These are phyloP conservation scores for Aphanomyces astaci DNA, from an alignment of 352 stramenopile genomes.

Conservation along the genomic window DNA sequence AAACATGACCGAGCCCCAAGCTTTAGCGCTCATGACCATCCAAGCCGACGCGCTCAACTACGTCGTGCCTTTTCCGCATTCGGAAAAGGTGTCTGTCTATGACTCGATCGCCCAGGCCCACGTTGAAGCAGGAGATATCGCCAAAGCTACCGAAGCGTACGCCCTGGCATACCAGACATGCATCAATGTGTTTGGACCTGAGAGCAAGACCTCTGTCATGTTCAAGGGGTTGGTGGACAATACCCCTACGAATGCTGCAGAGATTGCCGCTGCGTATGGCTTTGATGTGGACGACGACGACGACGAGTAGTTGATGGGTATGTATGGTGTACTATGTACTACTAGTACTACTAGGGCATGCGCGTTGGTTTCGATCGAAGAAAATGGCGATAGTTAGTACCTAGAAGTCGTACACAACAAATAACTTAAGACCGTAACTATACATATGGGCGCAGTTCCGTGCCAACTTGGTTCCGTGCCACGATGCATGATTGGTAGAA, in stretches of 20 bases:
- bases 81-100: slow-evolving; percentile 79
- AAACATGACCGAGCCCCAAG: not conserved
- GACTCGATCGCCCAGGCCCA: slow-evolving; percentile 67
- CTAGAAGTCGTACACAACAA: too few relatives aligned
- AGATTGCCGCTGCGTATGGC: slow-evolving; percentile 48
- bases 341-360: too few relatives aligned
- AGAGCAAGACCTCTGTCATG: slow-evolving; percentile 52
- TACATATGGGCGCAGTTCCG: too few relatives aligned
- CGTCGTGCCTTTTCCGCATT: slow-evolving; percentile 48
- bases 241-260: slow-evolving; percentile 40
- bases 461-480: too few relatives aligned
- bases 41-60: slow-evolving; percentile 28
- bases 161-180: slow-evolving; percentile 44
- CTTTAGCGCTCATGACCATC: not conserved
- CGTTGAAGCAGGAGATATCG: slow-evolving; percentile 46
- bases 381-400: too few relatives aligned
- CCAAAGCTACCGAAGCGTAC: slow-evolving; percentile 48
- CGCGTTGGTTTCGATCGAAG: not conserved
- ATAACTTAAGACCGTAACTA: too few relatives aligned
- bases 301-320: too few relatives aligned
- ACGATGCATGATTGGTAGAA: too few relatives aligned
- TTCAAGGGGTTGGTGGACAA: slow-evolving; percentile 38
- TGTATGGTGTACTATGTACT: too few relatives aligned
- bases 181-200: slow-evolving; percentile 46
- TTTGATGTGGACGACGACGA: not conserved